A percentile compares a stretch with the other conserved stretches of the same genome.
These are phyloP conservation scores for Cercophora newfieldiana DNA, from an alignment of 495 filamentous ascomycete genomes.

Conservation along the genomic window DNA sequence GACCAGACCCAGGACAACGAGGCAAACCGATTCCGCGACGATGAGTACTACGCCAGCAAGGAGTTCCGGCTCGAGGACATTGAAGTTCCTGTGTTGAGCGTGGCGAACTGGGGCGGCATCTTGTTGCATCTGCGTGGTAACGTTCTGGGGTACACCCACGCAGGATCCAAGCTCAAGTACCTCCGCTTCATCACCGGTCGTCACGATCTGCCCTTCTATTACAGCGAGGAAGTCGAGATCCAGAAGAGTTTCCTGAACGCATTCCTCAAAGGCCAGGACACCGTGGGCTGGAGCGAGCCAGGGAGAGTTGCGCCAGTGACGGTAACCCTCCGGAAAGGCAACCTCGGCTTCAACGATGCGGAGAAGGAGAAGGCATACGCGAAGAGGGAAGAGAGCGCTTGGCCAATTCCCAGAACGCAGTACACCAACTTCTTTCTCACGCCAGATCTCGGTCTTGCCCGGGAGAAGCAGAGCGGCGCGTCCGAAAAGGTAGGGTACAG, in stretches of 20 bases:
- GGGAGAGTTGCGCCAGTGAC: conserved; percentile 58
- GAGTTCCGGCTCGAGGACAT: conserved; percentile 64
- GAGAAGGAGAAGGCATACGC: conserved; percentile 52
- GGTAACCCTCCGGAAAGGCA: conserved; percentile 59
- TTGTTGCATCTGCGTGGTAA: conserved; percentile 64
- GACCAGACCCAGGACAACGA: conserved; percentile 64
- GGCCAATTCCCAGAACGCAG: conserved; percentile 63
- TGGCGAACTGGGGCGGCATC: conserved; percentile 69
- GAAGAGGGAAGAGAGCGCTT: conserved; percentile 57
- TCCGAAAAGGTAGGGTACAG: conserved; percentile 51
- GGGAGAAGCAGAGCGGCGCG: conserved; percentile 19
- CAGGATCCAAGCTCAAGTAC: conserved; percentile 63
- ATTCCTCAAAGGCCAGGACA: conserved; percentile 65
- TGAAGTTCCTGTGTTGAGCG: conserved; percentile 59
- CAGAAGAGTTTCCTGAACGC: conserved; percentile 67
- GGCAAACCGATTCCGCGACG: conserved; percentile 55
- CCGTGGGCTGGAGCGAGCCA: conserved; percentile 53
- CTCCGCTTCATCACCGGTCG: conserved; percentile 66
- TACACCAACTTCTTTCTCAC: conserved; percentile 60
- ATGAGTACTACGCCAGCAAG: conserved; percentile 61
- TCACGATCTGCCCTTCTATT: conserved; percentile 73
- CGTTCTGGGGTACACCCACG: conserved; percentile 60
- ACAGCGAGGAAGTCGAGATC: conserved; percentile 61
- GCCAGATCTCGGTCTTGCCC: conserved; percentile 37
- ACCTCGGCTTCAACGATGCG: conserved; percentile 63